Percentiles rank a stretch among this genome's conserved stretches.
phyloP scores from a whole-genome alignment of 352 stramenopile genomes.

The Pythium utonaiense region DNA sequence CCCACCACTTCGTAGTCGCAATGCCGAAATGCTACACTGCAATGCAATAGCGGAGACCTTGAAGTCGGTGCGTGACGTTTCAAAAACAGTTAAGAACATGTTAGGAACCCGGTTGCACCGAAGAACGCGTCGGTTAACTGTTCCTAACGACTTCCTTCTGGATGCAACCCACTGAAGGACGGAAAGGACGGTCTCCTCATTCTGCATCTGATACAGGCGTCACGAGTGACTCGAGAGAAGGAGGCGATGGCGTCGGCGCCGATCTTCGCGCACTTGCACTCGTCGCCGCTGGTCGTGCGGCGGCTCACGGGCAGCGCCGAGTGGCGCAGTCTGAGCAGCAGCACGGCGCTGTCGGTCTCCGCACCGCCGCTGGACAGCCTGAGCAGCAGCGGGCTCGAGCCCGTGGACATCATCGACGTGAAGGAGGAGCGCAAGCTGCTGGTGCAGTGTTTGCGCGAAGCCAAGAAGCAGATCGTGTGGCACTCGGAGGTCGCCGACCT shows the following conservation, averaged over 20 bases:
- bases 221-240: too few relatives aligned
- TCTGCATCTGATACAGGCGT: too few relatives aligned
- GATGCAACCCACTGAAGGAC: neutral
- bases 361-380: slow-evolving; percentile 8
- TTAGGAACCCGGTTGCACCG: neutral
- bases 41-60: neutral
- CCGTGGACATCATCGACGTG: slow-evolving; percentile 85
- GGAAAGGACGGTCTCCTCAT: too few relatives aligned
- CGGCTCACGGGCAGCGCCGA: slow-evolving; percentile 45
- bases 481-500: slow-evolving; percentile 77
- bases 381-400: slow-evolving; percentile 47
- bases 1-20: too few relatives aligned
- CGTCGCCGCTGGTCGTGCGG: slow-evolving; percentile 75
- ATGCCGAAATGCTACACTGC: too few relatives aligned
- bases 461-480: slow-evolving; percentile 60
- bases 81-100: too few relatives aligned
- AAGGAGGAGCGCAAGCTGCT: slow-evolving; percentile 73
- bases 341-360: neutral
- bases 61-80: slow-evolving; percentile 12
- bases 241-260: slow-evolving; percentile 18
- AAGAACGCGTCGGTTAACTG: neutral
- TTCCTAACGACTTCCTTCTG: neutral
- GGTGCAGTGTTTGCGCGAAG: slow-evolving; percentile 67
- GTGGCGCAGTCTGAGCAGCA: slow-evolving; percentile 53
- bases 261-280: slow-evolving; percentile 84